Conservation (phyloP, 805 yeast species). For the Barnettozyma pratensis region DNA sequence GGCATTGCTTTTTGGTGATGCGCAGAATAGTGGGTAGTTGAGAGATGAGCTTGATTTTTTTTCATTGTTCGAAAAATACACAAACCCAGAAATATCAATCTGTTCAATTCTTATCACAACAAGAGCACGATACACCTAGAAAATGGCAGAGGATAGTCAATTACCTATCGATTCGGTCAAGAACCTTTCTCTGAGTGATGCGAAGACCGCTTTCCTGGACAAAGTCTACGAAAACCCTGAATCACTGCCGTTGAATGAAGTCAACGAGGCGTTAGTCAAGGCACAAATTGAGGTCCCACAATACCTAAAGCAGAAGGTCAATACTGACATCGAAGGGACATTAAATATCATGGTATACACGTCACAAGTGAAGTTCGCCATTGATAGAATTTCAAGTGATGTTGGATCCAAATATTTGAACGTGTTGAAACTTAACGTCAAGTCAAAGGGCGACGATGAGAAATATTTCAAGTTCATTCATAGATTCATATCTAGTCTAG, state of each 20-base stretch:
- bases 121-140: too few species aligned
- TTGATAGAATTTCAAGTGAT: constrained; percentile 2
- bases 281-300: neutral
- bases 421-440: constrained; percentile 3
- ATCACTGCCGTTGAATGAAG: neutral
- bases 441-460: neutral
- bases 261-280: neutral
- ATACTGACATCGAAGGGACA: constrained; percentile 5
- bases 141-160: too few species aligned
- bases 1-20: constrained; percentile 2
- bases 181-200: too few species aligned
- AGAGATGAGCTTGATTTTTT: neutral
- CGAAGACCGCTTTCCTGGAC: neutral
- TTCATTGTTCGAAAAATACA: too few species aligned
- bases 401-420: constrained; percentile 10
- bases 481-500: constrained; percentile 24
- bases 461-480: constrained; percentile 15
- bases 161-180: too few species aligned
- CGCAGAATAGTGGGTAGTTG: neutral
- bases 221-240: neutral
- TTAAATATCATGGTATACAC: constrained; percentile 1
- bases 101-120: too few species aligned
- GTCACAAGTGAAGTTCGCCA: constrained; percentile 1
- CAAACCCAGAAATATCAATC: too few species aligned
- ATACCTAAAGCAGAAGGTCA: constrained; percentile 1